A percentile compares a stretch with the other conserved stretches of the same genome.
phyloP scores from a whole-genome alignment of 2,329 filamentous ascomycete genomes.

The Ceratocystiopsis sp. region DNA sequence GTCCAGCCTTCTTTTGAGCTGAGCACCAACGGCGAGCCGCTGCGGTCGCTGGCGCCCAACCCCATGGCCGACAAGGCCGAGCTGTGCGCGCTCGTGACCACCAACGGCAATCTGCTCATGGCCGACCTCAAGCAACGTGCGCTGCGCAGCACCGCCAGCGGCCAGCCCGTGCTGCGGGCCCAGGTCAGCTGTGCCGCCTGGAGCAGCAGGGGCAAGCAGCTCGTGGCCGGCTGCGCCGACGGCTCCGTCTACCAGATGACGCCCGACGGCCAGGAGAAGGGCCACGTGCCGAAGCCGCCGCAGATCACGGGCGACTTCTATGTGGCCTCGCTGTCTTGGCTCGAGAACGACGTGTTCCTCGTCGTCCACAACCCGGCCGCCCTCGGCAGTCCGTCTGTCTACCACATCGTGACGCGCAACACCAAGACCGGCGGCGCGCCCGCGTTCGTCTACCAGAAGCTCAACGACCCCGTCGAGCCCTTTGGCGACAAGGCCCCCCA shows the following conservation, averaged over 20 bases:
- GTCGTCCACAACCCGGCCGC: slow-evolving; percentile 55
- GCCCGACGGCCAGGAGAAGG: slow-evolving; percentile 61
- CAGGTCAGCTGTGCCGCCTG: slow-evolving; percentile 75
- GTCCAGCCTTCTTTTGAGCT: slow-evolving; percentile 54
- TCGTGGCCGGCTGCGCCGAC: slow-evolving; percentile 70
- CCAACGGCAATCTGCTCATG: slow-evolving; percentile 65
- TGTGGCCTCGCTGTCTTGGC: slow-evolving; percentile 71
- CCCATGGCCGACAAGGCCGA: slow-evolving; percentile 57
- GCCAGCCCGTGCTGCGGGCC: slow-evolving; percentile 45
- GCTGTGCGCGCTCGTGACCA: slow-evolving; percentile 65
- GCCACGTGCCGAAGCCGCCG: slow-evolving; percentile 61
- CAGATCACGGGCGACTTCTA: slow-evolving; percentile 43
- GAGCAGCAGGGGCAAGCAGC: slow-evolving; percentile 86
- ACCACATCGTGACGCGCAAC: slow-evolving; percentile 61
- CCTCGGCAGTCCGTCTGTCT: slow-evolving; percentile 47
- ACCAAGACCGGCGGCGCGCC: slow-evolving; percentile 25
- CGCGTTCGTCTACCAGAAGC: slow-evolving; percentile 54
- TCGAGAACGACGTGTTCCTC: slow-evolving; percentile 75
- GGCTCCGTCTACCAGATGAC: slow-evolving; percentile 73
- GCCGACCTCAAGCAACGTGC: slow-evolving; percentile 57
- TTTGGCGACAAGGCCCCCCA: slow-evolving; percentile 55
- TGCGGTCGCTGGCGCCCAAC: slow-evolving; percentile 66
- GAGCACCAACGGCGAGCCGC: slow-evolving; percentile 52
- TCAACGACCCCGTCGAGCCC: slow-evolving; percentile 57
- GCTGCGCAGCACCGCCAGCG: slow-evolving; percentile 40